Evolutionary conservation across 2,329 filamentous ascomycete genomes (phyloP), one percentile per base, ranked within the genome.

Genomic region (Metarhizium album): DNA sequence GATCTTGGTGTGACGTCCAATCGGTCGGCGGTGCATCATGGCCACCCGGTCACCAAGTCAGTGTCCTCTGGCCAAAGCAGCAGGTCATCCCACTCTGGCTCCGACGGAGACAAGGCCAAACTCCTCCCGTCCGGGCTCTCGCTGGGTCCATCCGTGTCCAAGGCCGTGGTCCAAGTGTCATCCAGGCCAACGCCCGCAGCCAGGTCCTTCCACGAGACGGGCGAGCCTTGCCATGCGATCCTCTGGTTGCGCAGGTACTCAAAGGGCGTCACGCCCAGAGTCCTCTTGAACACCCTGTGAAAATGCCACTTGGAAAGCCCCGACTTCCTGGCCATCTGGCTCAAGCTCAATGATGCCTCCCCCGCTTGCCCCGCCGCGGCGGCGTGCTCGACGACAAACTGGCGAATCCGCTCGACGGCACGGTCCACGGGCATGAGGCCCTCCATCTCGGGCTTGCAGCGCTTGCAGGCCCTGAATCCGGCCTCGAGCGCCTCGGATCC

Each of bases 291-390:
- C 4, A 78, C 70, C 23, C 78, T 72, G 57, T 80, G 76, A 47
- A 82, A 78, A 58, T 82, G 78, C 63, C 78, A 74, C 48, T 76
- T 75, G 9, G 76, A 79, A 37, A 81, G 61, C 0, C 74, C 74
- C 4, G 74, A 74, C 58, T 70, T 68, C 42, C 61, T 67, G 7
- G 78, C 78, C 59, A 82, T 65, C 22, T 70, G 65, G 31, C 72
- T 68, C 46, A 79, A 55, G 43, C 64, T 70, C 52, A 68, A 47
- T n/a, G n/a, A n/a, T n/a, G 11, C 38, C 38, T 23, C 27, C 2
- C 43, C 35, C 37, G n/a, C n/a, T 20, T 20, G 37, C 37, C 18
- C 49, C 52, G 54, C 35, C 4, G 18, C 9, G 54, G 58, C 42
- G 58, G 54, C 45, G 65, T 62, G 20, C 65, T 56, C 47, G 51